These are phyloP conservation scores for Trebouxia sp. DNA, from an alignment of 139 green algal species.

Conservation along the genomic window DNA sequence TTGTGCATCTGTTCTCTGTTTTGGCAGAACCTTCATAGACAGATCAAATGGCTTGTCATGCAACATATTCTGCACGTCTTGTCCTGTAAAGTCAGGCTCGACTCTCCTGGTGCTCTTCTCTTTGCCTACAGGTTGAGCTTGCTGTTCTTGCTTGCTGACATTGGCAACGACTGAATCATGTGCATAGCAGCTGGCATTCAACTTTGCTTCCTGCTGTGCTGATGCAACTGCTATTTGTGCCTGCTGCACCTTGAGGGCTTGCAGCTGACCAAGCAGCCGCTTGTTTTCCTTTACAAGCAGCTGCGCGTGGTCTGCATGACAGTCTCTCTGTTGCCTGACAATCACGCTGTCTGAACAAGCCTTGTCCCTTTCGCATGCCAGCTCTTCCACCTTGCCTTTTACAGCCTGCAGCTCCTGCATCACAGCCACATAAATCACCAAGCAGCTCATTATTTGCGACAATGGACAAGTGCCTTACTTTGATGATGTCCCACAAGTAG, in stretches of 20 bases:
- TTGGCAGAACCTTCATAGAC: neutral
- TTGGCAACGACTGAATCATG: neutral
- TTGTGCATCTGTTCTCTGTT: neutral
- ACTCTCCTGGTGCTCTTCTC: neutral
- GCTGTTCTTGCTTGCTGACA: too few species aligned
- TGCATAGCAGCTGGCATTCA: neutral
- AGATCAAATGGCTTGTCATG: neutral
- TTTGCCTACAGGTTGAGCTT: too few species aligned
- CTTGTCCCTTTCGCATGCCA: conserved; percentile 6
- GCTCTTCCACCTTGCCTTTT: neutral
- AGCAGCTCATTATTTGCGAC: too few species aligned
- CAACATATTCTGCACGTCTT: neutral
- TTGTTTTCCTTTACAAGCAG: conserved; percentile 17
- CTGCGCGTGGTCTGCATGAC: conserved; percentile 19
- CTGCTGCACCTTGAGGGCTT: neutral
- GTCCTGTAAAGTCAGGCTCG: neutral
- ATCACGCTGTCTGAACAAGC: neutral
- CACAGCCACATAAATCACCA: too few species aligned
- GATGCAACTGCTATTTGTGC: neutral
- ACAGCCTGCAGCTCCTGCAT: conserved; percentile 27
- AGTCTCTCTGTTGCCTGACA: conserved; percentile 8
- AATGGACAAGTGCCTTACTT: too few species aligned
- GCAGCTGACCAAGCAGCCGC: neutral
- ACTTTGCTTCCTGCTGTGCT: neutral
- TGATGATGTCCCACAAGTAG: too few species aligned